Percentiles rank a stretch among this genome's conserved stretches.
Evolutionary conservation across 2,329 filamentous ascomycete genomes (phyloP).

Genomic region (Periconia digitata): DNA sequence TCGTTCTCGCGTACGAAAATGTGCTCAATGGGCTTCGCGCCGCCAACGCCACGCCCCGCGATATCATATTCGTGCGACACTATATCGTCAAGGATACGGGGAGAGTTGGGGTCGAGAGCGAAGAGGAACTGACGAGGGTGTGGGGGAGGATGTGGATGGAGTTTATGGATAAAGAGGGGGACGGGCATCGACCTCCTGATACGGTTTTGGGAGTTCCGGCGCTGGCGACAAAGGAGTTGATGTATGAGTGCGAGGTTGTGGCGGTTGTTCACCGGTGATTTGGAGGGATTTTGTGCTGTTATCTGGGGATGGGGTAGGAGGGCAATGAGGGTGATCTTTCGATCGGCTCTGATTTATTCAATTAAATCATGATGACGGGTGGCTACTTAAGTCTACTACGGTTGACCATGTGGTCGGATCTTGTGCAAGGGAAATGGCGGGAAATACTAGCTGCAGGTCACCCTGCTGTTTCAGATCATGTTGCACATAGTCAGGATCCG

Average conservation of each 20-base stretch:
- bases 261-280: constrained; percentile 24
- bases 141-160: constrained; percentile 39
- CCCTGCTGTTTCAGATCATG: no score
- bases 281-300: not conserved
- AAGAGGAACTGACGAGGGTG: constrained; percentile 29
- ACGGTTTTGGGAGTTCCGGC: constrained; percentile 40
- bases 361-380: no score
- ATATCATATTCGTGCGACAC: constrained; percentile 38
- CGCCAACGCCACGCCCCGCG: constrained; percentile 34
- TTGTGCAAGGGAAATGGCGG: no score
- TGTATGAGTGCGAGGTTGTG: constrained; percentile 40
- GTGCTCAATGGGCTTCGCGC: constrained; percentile 29
- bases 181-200: constrained; percentile 40
- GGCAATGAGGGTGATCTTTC: not conserved
- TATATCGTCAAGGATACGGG: constrained; percentile 41
- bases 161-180: constrained; percentile 37
- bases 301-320: not conserved
- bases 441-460: no score
- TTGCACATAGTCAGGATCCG: no score
- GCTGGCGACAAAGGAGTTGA: constrained; percentile 30
- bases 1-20: constrained; percentile 30
- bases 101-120: constrained; percentile 19
- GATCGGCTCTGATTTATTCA: no score
- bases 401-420: no score
- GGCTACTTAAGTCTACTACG: no score